Base-by-base conservation (phyloP, 2,329 filamentous ascomycete species). In the Aspergillus hiratsukae region DNA sequence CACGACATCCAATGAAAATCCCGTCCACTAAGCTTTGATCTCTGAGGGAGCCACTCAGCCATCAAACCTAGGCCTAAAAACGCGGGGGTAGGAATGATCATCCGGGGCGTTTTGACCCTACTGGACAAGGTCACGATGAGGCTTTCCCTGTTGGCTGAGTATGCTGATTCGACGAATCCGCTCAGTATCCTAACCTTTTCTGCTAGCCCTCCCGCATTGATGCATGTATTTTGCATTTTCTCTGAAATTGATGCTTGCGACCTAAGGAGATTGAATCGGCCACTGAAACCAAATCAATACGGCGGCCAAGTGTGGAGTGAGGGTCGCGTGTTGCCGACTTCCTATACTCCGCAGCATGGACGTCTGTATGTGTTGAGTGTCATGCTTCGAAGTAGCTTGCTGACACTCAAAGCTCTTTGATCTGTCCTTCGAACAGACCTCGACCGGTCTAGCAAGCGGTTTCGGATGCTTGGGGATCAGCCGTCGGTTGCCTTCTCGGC, bases 51-150 rank as follows among this genome's bases (percentile, higher is more conserved):
- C 51, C 48, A 37, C 21, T 49, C 23, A 23, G 23, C 23, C 23
- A 23, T 23, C 23, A 21, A 21, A 46, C 19, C 43, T 27, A 21
- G 23, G 10, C 11, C 23, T 23, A 21, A 23, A 46, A 49, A 54
- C 54, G 57, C 58, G 53, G 61, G 61, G 61, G 58, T 54, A 57
- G 48, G 23, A 51, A 55, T 49, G 52, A 54, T 27, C 28, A 54
- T 43, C 40, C 37, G 37, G 46, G 21, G 40, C 51, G 40, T 50
- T 53, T 54, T 25, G 46, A 43, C 46, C 46, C 49, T 48, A 23
- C 48, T 25, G 8, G 23, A 25, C 11, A 21, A 14, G 23, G 43
- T 46, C 43, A 46, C 51, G 52, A 49, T 21, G 35, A 51, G 53
- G 43, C 9, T 23, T 45, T 23, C 41, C 19, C 8, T 23, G n/a